Evolutionary conservation across 192 early-diverging fungal species (phyloP), one percentile per base, ranked within the genome.

Genomic region (Mortierella claussenii): DNA sequence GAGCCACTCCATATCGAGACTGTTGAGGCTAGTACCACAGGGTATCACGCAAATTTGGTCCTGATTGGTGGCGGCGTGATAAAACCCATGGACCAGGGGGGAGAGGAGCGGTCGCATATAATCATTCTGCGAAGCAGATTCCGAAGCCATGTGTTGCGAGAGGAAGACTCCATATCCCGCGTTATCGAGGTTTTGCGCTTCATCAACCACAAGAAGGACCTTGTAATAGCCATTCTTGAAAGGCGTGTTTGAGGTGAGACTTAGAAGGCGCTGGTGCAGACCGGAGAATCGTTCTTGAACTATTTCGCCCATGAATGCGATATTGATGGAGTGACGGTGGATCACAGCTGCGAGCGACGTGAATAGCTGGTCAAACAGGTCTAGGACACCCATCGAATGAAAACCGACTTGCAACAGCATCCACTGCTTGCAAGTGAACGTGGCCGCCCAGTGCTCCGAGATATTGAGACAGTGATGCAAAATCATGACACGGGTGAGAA

Each of bases 121-220:
- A 37, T 17, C 48, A 44, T 24, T 45, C 20, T 18, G 40, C 55
- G n/a, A n/a, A n/a, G n/a, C n/a, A n/a, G n/a, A n/a, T n/a, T n/a
- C n/a, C n/a, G n/a, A n/a, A n/a, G n/a, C n/a, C n/a, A n/a, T n/a
- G n/a, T n/a, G n/a, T 60, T 36, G 20, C 40, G 67, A 61, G 15
- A 48, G 30, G 9, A 55, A 69, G 9, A 17, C 26, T 27, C 68
- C 59, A 62, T 49, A 62, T 6, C 56, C 54, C 24, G 21, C 9
- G 0, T 73, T 58, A 43, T 47, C 46, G 21, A 73, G 60, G 54
- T 48, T 58, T 45, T 73, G 69, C n/a, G 69, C 69, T n/a, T 71
- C 69, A 43, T 71, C 69, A 51, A 71, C 27, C 44, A 62, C 60
- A 21, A 71, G 12, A 58, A 71, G 47, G 54, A 71, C 60, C 53